Percentiles rank a stretch among this genome's conserved stretches.
These are phyloP conservation scores for Coemansia pectinata DNA, from an alignment of 192 early-diverging fungal genomes.

Conservation along the genomic window DNA sequence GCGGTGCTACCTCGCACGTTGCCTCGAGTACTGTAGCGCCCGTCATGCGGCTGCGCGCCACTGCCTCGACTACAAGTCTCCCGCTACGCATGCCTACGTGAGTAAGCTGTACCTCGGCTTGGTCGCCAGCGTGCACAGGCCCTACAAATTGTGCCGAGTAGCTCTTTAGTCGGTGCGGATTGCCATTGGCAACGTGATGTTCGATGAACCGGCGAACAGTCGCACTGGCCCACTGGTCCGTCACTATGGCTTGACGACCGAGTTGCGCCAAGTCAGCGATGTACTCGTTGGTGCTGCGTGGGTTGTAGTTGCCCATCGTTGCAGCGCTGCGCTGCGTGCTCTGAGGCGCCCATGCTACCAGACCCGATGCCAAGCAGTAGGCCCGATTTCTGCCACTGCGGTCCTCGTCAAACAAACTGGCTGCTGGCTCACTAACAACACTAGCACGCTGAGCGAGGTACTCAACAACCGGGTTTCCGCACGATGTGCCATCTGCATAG, in stretches of 20 bases:
- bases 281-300: constrained; percentile 91
- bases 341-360: neutral
- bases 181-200: constrained; percentile 81
- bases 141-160: constrained; percentile 76
- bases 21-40: constrained; percentile 71
- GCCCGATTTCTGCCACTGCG: constrained; percentile 29
- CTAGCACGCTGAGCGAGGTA: constrained; percentile 64
- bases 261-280: constrained; percentile 82
- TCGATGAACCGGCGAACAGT: constrained; percentile 88
- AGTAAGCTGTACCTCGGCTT: constrained; percentile 75
- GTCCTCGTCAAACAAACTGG: constrained; percentile 68
- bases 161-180: constrained; percentile 73
- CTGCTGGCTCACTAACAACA: constrained; percentile 61
- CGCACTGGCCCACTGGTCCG: constrained; percentile 89
- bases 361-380: constrained; percentile 11
- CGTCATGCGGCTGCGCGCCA: constrained; percentile 67
- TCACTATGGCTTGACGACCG: constrained; percentile 77
- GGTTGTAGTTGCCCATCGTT: constrained; percentile 83
- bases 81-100: constrained; percentile 93
- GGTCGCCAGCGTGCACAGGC: constrained; percentile 81
- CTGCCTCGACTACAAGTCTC: constrained; percentile 79
- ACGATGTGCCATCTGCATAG: constrained; percentile 62
- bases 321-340: constrained; percentile 81
- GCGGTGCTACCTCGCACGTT: constrained; percentile 85
- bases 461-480: constrained; percentile 81